These are phyloP conservation scores for Sporisorium exsertum DNA, from an alignment of 1,284 basidiomycete species.

Conservation along the genomic window DNA sequence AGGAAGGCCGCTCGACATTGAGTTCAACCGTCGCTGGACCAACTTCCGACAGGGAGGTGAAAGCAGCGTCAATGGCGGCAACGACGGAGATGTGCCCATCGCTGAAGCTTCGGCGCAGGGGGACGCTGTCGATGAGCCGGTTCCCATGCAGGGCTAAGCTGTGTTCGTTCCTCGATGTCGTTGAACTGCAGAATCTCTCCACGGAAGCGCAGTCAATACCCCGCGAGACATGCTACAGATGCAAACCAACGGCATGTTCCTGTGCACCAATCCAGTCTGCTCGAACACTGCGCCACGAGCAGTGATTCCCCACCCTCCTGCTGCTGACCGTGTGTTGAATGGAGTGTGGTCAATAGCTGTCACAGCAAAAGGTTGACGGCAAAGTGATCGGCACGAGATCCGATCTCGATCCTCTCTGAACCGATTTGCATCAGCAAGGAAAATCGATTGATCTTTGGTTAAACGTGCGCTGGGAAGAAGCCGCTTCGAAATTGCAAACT, in stretches of 20 bases:
- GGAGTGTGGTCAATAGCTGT: background rate
- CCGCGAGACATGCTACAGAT: background rate
- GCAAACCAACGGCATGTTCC: background rate
- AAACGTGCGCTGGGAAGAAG: background rate
- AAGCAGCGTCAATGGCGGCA: constrained; percentile 18
- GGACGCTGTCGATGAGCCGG: constrained; percentile 11
- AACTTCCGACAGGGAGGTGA: constrained; percentile 37
- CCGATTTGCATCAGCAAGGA: background rate
- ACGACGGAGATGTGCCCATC: constrained; percentile 21
- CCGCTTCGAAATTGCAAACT: no score
- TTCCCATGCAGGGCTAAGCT: constrained; percentile 30
- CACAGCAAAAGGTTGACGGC: background rate
- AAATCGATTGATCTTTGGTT: background rate
- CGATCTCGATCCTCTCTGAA: background rate
- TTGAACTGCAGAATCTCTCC: no score
- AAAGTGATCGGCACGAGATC: background rate
- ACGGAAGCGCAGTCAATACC: background rate
- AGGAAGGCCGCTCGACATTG: constrained; percentile 59
- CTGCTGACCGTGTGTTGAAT: background rate
- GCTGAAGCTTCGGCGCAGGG: constrained; percentile 16
- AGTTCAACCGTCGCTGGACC: constrained; percentile 60
- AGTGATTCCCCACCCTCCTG: background rate
- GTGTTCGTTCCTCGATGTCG: no score
- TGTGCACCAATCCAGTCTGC: background rate
- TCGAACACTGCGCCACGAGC: background rate